phyloP scores from a whole-genome alignment of 257 asterid species.

The Jasminum sambac region DNA sequence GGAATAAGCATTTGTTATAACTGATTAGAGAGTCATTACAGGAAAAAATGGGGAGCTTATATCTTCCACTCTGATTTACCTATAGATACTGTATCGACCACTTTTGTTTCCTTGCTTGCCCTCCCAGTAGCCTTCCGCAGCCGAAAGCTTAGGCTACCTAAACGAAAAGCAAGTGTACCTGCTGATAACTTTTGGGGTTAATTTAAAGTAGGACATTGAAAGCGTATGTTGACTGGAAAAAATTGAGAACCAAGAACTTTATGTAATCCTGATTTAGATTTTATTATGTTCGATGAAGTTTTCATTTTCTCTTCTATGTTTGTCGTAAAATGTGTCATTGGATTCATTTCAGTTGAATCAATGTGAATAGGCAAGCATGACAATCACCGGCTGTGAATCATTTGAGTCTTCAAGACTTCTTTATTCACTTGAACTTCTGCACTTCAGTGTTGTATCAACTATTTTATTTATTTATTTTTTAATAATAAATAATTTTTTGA shows the following conservation, averaged over 20 bases:
- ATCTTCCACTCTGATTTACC: too few relatives aligned
- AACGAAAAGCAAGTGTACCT: too few relatives aligned
- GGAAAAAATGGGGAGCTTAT: not conserved
- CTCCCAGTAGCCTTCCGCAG: too few relatives aligned
- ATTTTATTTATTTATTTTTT: not conserved
- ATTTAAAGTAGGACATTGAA: not conserved
- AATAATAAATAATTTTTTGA: too few relatives aligned
- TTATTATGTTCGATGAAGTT: slow-evolving; percentile 6
- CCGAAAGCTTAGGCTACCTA: too few relatives aligned
- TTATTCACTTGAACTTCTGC: slow-evolving; percentile 10
- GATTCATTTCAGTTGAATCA: slow-evolving; percentile 12
- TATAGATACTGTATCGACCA: too few relatives aligned
- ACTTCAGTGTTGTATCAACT: slow-evolving; percentile 7
- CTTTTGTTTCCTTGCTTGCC: too few relatives aligned
- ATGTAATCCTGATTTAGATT: not conserved
- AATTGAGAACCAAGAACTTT: not conserved
- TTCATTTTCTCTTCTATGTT: not conserved
- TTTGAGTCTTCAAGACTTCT: not conserved
- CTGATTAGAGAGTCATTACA: not conserved
- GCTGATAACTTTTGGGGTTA: not conserved
- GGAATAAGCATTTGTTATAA: not conserved
- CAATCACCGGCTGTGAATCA: not conserved
- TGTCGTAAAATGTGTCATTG: not conserved
- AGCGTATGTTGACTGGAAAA: not conserved
- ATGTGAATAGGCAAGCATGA: not conserved